Evolutionary conservation across 78 protist genomes (phyloP), one percentile per base, ranked within the genome.

Genomic region (Trichosphaerium sp.): DNA sequence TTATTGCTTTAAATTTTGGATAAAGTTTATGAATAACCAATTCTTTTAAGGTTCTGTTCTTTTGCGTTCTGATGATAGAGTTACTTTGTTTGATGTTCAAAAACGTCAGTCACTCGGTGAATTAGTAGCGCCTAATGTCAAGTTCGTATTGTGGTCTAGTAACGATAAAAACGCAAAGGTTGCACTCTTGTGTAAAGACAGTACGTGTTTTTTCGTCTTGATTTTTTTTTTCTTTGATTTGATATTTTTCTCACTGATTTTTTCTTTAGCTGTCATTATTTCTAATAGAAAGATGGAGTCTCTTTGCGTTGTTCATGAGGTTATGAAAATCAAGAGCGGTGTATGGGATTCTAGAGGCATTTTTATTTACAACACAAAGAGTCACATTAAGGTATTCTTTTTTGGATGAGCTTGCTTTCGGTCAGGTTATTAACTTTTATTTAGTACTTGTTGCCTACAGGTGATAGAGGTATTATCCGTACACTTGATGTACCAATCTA

Each of bases 351-450:
- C 89, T 21, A 29, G 56, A 32, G 87, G 84, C 49, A 84, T 82
- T 3, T 87, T 93, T 37, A 52, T 96, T 42, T 96, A 94, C 87
- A 72, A 92, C 26, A 96, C 99, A 15, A 69, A 77, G 42, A 94
- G 78, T 66, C 99, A 96, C 80, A 60, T 96, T 70, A 96, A 96
- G 75, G n/a, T 93, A 87, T 69, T 59, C 72, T 41, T 74, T 95
- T 25, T 84, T 64, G 43, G 83, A 63, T 59, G 97, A 95, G 81
- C 67, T 5, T 18, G 74, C 4, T 4, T 15, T 15, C 69, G 40
- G 44, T 12, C 43, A 60, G 47, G 14, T 31, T 32, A 21, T 14
- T 23, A 28, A 60, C 10, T 4, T 15, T 32, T 34, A 14, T 34
- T 73, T 6, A 4, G 34, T 6, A 4, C 35, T 64, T 52, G 15